Conservation (phyloP, 257 asterid species). For the Leptodermis oblonga region DNA sequence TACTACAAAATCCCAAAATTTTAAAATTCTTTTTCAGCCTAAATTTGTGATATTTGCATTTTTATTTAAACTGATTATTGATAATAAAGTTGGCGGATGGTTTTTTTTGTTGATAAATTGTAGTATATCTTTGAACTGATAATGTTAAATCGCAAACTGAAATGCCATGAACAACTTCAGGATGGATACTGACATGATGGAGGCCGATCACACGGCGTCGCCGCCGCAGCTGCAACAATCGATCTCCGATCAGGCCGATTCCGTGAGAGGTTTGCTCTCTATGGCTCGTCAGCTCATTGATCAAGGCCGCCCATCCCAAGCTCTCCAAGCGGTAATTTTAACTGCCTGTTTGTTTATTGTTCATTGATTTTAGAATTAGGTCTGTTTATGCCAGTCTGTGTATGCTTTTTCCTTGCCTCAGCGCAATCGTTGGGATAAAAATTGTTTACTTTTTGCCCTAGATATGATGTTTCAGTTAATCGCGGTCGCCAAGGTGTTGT, state of each 20-base stretch:
- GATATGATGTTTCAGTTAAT: not conserved
- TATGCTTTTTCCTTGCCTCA: not conserved
- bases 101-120: not conserved
- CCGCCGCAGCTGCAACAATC: conserved; percentile 21
- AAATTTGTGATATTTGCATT: not conserved
- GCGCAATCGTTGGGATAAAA: not conserved
- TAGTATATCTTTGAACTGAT: not conserved
- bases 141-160: conserved; percentile 6
- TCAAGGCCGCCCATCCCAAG: conserved; percentile 82
- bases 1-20: not conserved
- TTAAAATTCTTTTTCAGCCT: not conserved
- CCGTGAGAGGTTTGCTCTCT: conserved; percentile 46
- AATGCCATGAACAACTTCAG: conserved; percentile 47
- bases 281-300: conserved; percentile 71
- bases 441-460: not conserved
- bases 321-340: conserved; percentile 68
- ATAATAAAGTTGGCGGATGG: not conserved
- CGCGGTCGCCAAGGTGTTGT: no score
- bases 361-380: conserved; percentile 1
- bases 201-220: conserved; percentile 40
- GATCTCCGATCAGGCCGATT: conserved; percentile 36
- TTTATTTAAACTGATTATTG: no score
- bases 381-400: not conserved
- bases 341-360: not conserved
- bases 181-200: conserved; percentile 71